Evolutionary conservation across 2,329 filamentous ascomycete genomes (phyloP).

Genomic region (Venturia oleaginea): DNA sequence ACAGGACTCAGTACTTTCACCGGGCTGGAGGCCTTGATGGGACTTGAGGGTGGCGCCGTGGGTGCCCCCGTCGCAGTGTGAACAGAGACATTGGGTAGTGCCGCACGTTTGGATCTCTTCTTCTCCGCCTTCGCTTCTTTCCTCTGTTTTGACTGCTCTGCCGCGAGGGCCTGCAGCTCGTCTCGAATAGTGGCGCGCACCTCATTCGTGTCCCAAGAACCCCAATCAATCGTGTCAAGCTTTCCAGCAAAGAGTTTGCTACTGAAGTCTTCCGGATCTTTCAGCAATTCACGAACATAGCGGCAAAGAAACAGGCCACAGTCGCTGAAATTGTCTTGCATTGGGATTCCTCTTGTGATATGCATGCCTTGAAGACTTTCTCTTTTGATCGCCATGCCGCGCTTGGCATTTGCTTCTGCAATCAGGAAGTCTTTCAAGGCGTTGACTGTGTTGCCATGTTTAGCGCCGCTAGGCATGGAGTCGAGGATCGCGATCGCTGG

Average conservation of each 20-base stretch:
- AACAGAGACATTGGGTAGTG: background rate
- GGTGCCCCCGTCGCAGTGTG: background rate
- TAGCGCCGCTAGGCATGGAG: slow-evolving; percentile 56
- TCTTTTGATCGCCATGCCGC: slow-evolving; percentile 37
- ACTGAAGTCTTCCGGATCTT: slow-evolving; percentile 62
- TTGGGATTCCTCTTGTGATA: slow-evolving; percentile 60
- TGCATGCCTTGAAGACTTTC: slow-evolving; percentile 51
- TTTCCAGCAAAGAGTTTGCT: slow-evolving; percentile 56
- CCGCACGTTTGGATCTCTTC: background rate
- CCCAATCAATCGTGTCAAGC: slow-evolving; percentile 49
- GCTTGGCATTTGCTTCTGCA: slow-evolving; percentile 61
- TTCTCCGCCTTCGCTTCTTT: slow-evolving; percentile 1
- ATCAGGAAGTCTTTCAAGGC: slow-evolving; percentile 68
- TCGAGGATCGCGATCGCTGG: slow-evolving; percentile 57
- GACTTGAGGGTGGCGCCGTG: background rate
- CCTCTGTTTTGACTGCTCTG: slow-evolving; percentile 16
- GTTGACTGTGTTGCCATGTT: slow-evolving; percentile 55
- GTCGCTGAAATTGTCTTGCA: slow-evolving; percentile 77
- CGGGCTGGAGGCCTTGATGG: background rate
- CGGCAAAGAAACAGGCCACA: slow-evolving; percentile 81
- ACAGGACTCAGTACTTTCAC: background rate
- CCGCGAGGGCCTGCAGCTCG: slow-evolving; percentile 55
- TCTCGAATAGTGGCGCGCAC: slow-evolving; percentile 59
- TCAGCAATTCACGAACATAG: slow-evolving; percentile 75
- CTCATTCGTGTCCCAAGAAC: slow-evolving; percentile 42